These are phyloP conservation scores for Penicillium macrosclerotiorum DNA, from an alignment of 495 filamentous ascomycete genomes.

Conservation along the genomic window DNA sequence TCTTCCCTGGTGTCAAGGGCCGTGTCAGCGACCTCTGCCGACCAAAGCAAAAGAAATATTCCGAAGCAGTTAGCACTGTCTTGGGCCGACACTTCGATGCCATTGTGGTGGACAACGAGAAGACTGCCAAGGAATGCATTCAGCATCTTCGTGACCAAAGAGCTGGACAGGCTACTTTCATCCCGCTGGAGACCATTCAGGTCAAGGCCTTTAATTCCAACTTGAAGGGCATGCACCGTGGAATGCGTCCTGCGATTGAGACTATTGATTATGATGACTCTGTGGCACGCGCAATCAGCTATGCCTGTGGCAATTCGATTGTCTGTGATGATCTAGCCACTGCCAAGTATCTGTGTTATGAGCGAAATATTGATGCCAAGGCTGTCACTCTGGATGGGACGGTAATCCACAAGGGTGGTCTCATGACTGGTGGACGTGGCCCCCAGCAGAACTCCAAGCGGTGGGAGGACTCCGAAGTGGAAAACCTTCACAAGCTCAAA, in stretches of 20 bases:
- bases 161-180: slow-evolving; percentile 81
- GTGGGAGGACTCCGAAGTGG: slow-evolving; percentile 87
- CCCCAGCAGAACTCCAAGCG: slow-evolving; percentile 68
- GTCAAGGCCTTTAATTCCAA: slow-evolving; percentile 84
- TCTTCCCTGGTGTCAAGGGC: slow-evolving; percentile 88
- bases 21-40: slow-evolving; percentile 90
- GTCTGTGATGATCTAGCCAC: slow-evolving; percentile 85
- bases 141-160: slow-evolving; percentile 90
- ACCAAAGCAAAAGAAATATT: slow-evolving; percentile 93
- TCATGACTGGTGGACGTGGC: slow-evolving; percentile 92
- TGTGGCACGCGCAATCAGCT: slow-evolving; percentile 87
- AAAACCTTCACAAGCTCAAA: slow-evolving; percentile 67
- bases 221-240: slow-evolving; percentile 81
- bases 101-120: slow-evolving; percentile 94
- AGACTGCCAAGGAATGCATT: slow-evolving; percentile 90
- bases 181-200: slow-evolving; percentile 95
- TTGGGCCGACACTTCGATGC: slow-evolving; percentile 91
- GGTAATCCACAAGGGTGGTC: slow-evolving; percentile 94
- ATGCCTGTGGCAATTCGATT: slow-evolving; percentile 93
- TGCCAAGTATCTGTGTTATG: slow-evolving; percentile 87
- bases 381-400: slow-evolving; percentile 90
- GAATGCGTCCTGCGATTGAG: slow-evolving; percentile 88
- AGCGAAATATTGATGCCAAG: slow-evolving; percentile 81
- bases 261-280: slow-evolving; percentile 89
- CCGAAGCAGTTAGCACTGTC: slow-evolving; percentile 87